A percentile compares a stretch with the other conserved stretches of the same genome.
These are phyloP conservation scores for Suillus placidus DNA, from an alignment of 768 basidiomycete species.

Conservation along the genomic window DNA sequence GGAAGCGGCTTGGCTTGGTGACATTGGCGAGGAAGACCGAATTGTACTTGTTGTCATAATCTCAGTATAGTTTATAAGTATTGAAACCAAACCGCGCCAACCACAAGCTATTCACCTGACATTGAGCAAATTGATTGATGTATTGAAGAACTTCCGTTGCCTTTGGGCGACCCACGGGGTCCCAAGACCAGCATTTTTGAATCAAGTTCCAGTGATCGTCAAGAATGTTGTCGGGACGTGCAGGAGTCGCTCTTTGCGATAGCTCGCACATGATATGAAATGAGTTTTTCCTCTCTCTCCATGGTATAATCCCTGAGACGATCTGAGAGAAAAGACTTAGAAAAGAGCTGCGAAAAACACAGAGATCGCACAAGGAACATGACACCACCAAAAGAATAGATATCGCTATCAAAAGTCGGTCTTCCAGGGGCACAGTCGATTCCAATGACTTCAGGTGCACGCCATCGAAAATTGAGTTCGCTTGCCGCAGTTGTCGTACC, in stretches of 20 bases:
- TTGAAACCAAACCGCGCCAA: neutral
- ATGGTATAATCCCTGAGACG: neutral
- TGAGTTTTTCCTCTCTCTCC: neutral
- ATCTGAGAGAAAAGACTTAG: neutral
- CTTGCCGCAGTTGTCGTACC: too few species aligned
- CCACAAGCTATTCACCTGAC: neutral
- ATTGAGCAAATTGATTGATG: neutral
- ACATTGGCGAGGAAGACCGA: neutral
- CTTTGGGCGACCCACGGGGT: too few species aligned
- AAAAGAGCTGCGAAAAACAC: neutral
- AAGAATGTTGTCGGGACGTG: neutral
- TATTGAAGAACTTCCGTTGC: too few species aligned
- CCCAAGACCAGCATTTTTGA: neutral
- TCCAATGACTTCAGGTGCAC: too few species aligned
- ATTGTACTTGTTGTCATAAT: neutral
- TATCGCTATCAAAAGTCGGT: constrained; percentile 33
- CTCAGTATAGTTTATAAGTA: neutral
- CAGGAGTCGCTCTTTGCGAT: neutral
- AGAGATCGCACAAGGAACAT: constrained; percentile 10
- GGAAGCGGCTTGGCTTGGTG: too few species aligned
- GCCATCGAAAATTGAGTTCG: too few species aligned
- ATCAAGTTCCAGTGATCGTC: neutral
- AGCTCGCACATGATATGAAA: neutral
- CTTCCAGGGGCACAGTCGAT: constrained; percentile 10
- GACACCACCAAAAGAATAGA: constrained; percentile 40